phyloP scores from a whole-genome alignment of 129 eudicot species.

The Flaveria sonorensis region DNA sequence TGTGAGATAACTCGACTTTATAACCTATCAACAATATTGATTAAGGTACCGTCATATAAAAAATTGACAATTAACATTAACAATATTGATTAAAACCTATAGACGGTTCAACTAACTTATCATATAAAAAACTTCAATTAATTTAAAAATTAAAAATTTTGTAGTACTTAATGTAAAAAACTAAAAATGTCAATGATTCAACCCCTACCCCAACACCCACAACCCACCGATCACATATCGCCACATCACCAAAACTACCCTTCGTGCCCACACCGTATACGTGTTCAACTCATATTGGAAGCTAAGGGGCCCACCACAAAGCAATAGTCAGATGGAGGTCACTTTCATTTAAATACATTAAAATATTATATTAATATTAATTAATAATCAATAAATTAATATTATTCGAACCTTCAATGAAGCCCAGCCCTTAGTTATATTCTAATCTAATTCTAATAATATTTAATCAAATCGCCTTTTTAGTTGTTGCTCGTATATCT shows the following conservation, averaged over 20 bases:
- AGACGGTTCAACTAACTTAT: no score
- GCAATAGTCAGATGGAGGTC: constrained; percentile 27
- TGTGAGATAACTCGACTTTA: no score
- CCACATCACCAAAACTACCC: constrained; percentile 22
- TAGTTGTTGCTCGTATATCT: constrained; percentile 15
- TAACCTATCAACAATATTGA: no score
- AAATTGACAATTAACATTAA: no score
- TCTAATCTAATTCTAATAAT: background rate
- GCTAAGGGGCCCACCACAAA: constrained; percentile 21
- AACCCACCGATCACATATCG: background rate
- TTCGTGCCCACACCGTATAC: background rate
- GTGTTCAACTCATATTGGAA: constrained; percentile 20
- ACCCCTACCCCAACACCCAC: background rate
- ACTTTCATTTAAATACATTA: constrained; percentile 16
- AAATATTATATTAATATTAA: background rate
- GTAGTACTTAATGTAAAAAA: no score
- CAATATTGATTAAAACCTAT: no score
- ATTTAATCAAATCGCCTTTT: background rate
- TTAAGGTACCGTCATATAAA: no score
- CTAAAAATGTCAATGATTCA: constrained; percentile 24
- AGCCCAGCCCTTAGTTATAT: background rate
- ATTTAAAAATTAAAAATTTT: no score
- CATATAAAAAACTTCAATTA: no score
- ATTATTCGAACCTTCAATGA: constrained; percentile 35
- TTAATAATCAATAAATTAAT: background rate